phyloP scores from a whole-genome alignment of 768 basidiomycete genomes.

The Cyclocybe aegerita region DNA sequence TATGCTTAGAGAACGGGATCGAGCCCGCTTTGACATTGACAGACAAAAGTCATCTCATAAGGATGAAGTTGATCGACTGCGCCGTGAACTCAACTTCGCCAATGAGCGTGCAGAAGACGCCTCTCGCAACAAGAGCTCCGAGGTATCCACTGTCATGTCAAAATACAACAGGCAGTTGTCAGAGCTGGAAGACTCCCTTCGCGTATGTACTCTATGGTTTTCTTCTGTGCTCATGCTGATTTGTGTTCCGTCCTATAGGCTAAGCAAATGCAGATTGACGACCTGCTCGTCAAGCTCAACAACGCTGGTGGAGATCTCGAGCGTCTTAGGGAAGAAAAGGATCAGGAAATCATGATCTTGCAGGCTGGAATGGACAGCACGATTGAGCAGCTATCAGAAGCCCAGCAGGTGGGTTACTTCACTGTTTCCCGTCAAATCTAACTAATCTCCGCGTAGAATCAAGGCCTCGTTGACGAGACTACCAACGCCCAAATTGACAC shows the following conservation, averaged over 20 bases:
- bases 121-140: constrained; percentile 86
- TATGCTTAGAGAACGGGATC: constrained; percentile 97
- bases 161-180: constrained; percentile 96
- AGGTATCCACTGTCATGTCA: constrained; percentile 81
- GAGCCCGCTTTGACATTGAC: constrained; percentile 94
- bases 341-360: constrained; percentile 92
- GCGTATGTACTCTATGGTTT: constrained; percentile 48
- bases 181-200: constrained; percentile 94
- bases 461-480: constrained; percentile 83
- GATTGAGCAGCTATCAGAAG: constrained; percentile 81
- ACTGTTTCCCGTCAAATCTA: background rate
- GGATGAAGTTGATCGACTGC: constrained; percentile 90
- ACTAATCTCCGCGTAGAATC: constrained; percentile 52
- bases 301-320: constrained; percentile 74
- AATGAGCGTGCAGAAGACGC: constrained; percentile 98
- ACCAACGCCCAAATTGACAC: constrained; percentile 98
- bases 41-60: constrained; percentile 92
- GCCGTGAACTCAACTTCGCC: constrained; percentile 90
- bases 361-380: constrained; percentile 96
- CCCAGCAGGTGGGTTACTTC: constrained; percentile 65
- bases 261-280: constrained; percentile 97
- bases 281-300: constrained; percentile 80
- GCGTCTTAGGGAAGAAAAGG: constrained; percentile 89
- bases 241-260: constrained; percentile 44
- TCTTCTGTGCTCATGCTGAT: constrained; percentile 3